Evolutionary conservation across 805 yeast species (phyloP).

Genomic region (Wickerhamiella brachini): DNA sequence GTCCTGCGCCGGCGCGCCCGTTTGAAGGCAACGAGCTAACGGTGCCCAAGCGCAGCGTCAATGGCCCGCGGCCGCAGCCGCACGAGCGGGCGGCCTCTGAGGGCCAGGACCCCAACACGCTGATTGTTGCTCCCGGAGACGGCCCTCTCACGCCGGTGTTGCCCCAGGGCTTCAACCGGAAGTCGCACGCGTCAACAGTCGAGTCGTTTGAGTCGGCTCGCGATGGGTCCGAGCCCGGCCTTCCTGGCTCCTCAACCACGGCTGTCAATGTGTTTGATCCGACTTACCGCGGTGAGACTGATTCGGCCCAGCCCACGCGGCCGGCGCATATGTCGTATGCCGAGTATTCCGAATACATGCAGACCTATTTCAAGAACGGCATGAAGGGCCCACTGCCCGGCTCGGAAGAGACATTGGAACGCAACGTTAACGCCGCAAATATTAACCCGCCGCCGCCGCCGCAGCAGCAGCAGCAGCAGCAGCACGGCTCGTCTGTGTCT

Average conservation of each 20-base stretch:
- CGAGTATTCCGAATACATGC: constrained; percentile 19
- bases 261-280: constrained; percentile 16
- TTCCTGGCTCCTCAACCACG: neutral
- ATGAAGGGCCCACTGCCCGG: neutral
- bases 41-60: neutral
- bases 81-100: constrained; percentile 24
- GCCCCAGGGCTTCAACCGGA: constrained; percentile 9
- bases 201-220: constrained; percentile 19
- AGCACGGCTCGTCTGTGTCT: no score
- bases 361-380: constrained; percentile 12
- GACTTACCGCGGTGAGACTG: constrained; percentile 5
- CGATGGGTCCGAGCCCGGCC: constrained; percentile 14
- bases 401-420: neutral
- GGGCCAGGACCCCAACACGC: constrained; percentile 23
- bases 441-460: neutral
- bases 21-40: neutral
- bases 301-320: neutral
- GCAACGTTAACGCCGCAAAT: neutral
- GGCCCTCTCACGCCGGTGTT: constrained; percentile 17
- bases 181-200: constrained; percentile 9
- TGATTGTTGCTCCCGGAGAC: constrained; percentile 15
- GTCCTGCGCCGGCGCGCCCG: neutral
- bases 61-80: constrained; percentile 2
- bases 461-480: neutral
- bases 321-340: constrained; percentile 18